A percentile compares a stretch with the other conserved stretches of the same genome.
These are phyloP conservation scores for Exutisphaerella laricina DNA, from an alignment of 2,329 filamentous ascomycete species.

Conservation along the genomic window DNA sequence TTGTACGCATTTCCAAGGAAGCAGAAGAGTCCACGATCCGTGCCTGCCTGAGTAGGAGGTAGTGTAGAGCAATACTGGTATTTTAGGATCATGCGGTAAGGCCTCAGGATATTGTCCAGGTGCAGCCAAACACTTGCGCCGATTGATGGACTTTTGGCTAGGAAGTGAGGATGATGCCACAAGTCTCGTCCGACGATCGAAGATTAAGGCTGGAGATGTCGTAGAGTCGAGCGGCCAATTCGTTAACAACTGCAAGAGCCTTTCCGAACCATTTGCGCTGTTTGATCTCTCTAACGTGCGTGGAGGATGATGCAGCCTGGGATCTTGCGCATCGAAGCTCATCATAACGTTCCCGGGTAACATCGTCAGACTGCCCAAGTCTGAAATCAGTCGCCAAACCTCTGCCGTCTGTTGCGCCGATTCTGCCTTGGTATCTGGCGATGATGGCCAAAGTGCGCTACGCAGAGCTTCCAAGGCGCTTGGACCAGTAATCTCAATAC, in stretches of 20 bases:
- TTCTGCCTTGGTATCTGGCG: slow-evolving; percentile 21
- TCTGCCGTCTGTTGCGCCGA: slow-evolving; percentile 39
- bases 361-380: slow-evolving; percentile 62
- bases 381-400: slow-evolving; percentile 48
- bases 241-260: slow-evolving; percentile 57
- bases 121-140: slow-evolving; percentile 58
- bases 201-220: slow-evolving; percentile 47
- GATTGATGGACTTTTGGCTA: slow-evolving; percentile 73
- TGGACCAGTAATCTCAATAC: slow-evolving; percentile 65
- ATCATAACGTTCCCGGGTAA: slow-evolving; percentile 67
- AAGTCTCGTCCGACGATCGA: slow-evolving; percentile 62
- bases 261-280: slow-evolving; percentile 25
- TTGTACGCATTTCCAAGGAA: slow-evolving; percentile 85
- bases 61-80: slow-evolving; percentile 65
- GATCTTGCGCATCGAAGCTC: slow-evolving; percentile 69
- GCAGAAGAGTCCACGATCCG: slow-evolving; percentile 73
- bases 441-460: slow-evolving; percentile 55
- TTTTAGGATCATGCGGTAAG: slow-evolving; percentile 60
- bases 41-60: slow-evolving; percentile 42
- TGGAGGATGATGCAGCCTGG: slow-evolving; percentile 72
- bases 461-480: slow-evolving; percentile 73
- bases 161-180: slow-evolving; percentile 61
- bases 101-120: slow-evolving; percentile 59
- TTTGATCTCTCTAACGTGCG: slow-evolving; percentile 41
- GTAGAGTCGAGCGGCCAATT: slow-evolving; percentile 60